Evolutionary conservation across 2,329 filamentous ascomycete genomes (phyloP).

Genomic region (Iodosphaeria phyllophila): DNA sequence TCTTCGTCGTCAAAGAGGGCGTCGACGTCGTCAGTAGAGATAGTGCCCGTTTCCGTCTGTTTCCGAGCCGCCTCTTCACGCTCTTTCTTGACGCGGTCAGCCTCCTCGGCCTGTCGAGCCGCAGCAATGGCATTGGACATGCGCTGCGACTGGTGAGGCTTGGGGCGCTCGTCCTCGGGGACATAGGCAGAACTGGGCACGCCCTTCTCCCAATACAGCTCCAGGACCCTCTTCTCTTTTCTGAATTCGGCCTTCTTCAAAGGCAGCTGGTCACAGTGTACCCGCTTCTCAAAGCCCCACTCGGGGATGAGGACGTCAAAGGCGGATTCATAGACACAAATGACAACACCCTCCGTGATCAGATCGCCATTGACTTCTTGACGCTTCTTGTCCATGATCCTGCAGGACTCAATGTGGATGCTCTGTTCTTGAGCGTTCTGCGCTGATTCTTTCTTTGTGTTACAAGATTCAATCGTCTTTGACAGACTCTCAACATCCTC

Average conservation of each 20-base stretch:
- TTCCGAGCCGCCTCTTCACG: constrained; percentile 80
- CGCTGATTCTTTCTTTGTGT: constrained; percentile 97
- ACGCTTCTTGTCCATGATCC: constrained; percentile 82
- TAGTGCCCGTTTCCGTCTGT: constrained; percentile 86
- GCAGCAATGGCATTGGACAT: constrained; percentile 59
- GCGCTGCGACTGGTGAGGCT: constrained; percentile 56
- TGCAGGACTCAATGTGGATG: constrained; percentile 94
- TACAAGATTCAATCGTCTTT: constrained; percentile 90
- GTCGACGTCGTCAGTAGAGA: constrained; percentile 81
- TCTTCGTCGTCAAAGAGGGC: constrained; percentile 93
- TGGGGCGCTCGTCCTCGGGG: constrained; percentile 89
- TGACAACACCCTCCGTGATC: constrained; percentile 85
- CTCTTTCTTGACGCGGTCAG: constrained; percentile 65
- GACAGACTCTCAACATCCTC: constrained; percentile 77
- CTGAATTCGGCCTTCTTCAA: constrained; percentile 98
- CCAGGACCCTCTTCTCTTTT: constrained; percentile 84
- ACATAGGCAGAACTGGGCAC: constrained; percentile 91
- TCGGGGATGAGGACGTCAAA: constrained; percentile 97
- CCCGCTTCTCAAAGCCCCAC: constrained; percentile 97
- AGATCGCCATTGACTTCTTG: constrained; percentile 78
- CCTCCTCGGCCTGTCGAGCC: constrained; percentile 64
- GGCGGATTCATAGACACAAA: constrained; percentile 95
- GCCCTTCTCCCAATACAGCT: constrained; percentile 99
- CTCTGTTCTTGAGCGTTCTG: constrained; percentile 97
- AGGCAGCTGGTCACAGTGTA: constrained; percentile 94